A percentile compares a stretch with the other conserved stretches of the same genome.
phyloP scores from a whole-genome alignment of 1,139 yeast genomes.

The Pichia sp. region DNA sequence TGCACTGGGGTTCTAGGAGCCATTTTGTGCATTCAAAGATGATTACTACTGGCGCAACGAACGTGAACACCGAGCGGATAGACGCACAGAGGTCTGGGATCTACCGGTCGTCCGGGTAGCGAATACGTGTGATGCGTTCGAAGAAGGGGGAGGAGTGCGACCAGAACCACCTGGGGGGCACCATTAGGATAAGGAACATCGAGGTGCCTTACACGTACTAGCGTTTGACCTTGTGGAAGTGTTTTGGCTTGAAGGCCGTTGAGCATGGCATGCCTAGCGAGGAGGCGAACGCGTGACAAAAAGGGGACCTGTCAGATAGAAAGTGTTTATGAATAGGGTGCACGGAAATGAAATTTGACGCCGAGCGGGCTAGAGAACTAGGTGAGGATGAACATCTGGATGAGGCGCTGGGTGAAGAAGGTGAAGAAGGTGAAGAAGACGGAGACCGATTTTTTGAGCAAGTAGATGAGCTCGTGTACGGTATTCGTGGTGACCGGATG shows the following conservation, averaged over 20 bases:
- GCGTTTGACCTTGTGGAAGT: slow-evolving; percentile 35
- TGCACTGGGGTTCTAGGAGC: slow-evolving; percentile 51
- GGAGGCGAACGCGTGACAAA: slow-evolving; percentile 43
- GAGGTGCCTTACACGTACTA: slow-evolving; percentile 34
- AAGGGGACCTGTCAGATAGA: slow-evolving; percentile 39
- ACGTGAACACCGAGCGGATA: slow-evolving; percentile 21
- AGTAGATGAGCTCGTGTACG: slow-evolving; percentile 23
- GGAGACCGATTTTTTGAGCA: slow-evolving; percentile 33
- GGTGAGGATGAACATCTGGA: slow-evolving; percentile 36
- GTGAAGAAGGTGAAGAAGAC: slow-evolving; percentile 31
- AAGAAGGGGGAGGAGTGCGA: slow-evolving; percentile 18
- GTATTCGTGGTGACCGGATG: slow-evolving; percentile 19
- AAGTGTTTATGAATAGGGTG: slow-evolving; percentile 37
- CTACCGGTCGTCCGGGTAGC: slow-evolving; percentile 18
- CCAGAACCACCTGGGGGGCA: slow-evolving; percentile 28
- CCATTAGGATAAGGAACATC: slow-evolving; percentile 19
- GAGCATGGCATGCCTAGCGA: slow-evolving; percentile 41
- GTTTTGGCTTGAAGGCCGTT: slow-evolving; percentile 38
- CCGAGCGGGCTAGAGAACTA: slow-evolving; percentile 38
- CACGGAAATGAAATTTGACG: slow-evolving; percentile 36
- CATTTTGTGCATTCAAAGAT: slow-evolving; percentile 52
- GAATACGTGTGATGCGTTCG: slow-evolving; percentile 1
- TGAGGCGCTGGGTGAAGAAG: slow-evolving; percentile 35
- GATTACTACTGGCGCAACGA: slow-evolving; percentile 48
- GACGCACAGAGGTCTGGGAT: slow-evolving; percentile 21